Evolutionary conservation across 2,329 filamentous ascomycete genomes (phyloP).

Genomic region (Atkinsonella hypoxylon): DNA sequence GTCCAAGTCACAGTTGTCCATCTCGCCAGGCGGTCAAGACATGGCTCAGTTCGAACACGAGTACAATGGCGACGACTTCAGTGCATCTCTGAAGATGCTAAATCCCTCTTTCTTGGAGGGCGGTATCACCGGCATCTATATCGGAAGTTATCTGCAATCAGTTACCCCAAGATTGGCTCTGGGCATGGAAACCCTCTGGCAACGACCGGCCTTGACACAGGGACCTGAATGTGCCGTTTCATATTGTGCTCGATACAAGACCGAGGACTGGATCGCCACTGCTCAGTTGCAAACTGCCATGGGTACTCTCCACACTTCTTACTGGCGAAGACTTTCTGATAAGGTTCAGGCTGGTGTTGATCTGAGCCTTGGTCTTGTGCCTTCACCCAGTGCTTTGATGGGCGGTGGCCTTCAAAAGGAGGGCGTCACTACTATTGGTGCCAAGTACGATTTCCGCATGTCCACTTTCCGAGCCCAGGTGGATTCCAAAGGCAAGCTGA

Average conservation of each 20-base stretch:
- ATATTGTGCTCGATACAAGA: conserved; percentile 86
- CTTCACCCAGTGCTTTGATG: conserved; percentile 56
- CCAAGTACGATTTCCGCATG: conserved; percentile 96
- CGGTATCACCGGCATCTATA: conserved; percentile 85
- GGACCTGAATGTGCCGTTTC: conserved; percentile 85
- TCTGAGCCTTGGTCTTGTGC: conserved; percentile 74
- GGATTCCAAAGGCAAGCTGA: conserved; percentile 88
- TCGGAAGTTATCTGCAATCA: conserved; percentile 90
- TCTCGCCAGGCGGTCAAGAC: conserved; percentile 68
- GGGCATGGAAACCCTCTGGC: conserved; percentile 88
- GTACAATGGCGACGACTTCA: conserved; percentile 89
- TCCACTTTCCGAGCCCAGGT: conserved; percentile 93
- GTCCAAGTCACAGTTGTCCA: conserved; percentile 79
- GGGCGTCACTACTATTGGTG: conserved; percentile 80
- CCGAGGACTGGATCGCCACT: conserved; percentile 83
- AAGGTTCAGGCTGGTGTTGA: conserved; percentile 95
- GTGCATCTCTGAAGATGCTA: conserved; percentile 80
- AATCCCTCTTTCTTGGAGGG: conserved; percentile 94
- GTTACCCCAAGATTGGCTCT: conserved; percentile 78
- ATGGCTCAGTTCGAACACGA: conserved; percentile 94
- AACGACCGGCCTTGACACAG: conserved; percentile 70
- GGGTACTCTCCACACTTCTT: conserved; percentile 79
- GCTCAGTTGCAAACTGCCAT: conserved; percentile 74
- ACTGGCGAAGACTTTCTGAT: conserved; percentile 87
- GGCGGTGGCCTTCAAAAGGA: conserved; percentile 69